Conservation (phyloP, 345 rosid species). For the Salix arbutifolia region DNA sequence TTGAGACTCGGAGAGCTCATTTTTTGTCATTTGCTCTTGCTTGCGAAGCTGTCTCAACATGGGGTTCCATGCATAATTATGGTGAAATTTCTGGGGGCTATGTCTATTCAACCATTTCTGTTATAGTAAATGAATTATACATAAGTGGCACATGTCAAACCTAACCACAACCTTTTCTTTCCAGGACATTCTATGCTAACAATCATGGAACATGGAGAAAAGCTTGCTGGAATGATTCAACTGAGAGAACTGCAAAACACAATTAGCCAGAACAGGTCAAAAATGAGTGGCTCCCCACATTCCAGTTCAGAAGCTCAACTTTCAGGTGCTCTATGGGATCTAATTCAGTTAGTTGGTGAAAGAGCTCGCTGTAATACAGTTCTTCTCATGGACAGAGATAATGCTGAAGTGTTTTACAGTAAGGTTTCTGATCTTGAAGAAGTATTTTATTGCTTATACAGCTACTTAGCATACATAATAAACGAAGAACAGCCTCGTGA, state of each 20-base stretch:
- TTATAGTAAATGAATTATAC: too few relatives aligned
- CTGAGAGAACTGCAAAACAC: conserved; percentile 73
- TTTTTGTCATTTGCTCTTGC: not conserved
- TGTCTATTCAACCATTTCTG: not conserved
- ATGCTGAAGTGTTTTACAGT: conserved; percentile 91
- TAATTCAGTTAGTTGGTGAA: conserved; percentile 87
- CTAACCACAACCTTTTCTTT: conserved; percentile 16
- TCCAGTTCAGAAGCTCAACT: conserved; percentile 45
- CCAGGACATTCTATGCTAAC: conserved; percentile 74
- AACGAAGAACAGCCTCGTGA: conserved; percentile 50
- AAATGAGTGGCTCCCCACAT: conserved; percentile 34
- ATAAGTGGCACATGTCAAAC: not conserved
- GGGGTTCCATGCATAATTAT: not conserved
- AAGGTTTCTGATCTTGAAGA: conserved; percentile 91
- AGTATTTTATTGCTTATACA: conserved; percentile 68
- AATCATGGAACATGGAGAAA: conserved; percentile 91
- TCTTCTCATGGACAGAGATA: conserved; percentile 94
- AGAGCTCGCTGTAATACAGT: conserved; percentile 77
- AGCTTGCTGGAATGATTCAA: conserved; percentile 82
- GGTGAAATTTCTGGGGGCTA: not conserved
- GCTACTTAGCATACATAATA: conserved; percentile 62
- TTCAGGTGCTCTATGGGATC: conserved; percentile 86
- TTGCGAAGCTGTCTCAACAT: not conserved
- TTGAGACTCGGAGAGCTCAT: not conserved
- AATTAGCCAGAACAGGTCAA: conserved; percentile 60